A percentile compares a stretch with the other conserved stretches of the same genome.
Evolutionary conservation across 1,284 basidiomycete species (phyloP).

Genomic region (Boletellus deceptivus): DNA sequence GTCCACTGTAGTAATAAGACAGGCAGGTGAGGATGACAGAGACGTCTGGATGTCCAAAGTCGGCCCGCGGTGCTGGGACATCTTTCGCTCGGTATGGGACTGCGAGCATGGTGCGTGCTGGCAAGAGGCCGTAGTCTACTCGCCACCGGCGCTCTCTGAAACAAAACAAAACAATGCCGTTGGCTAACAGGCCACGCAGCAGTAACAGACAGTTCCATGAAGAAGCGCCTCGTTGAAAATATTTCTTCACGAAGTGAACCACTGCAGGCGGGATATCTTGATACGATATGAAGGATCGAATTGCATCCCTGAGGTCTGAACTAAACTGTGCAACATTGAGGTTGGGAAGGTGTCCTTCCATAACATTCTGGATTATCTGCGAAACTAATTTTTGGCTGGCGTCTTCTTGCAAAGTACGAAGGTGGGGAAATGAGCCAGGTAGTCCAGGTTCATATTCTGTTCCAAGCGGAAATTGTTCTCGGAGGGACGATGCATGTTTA

Average conservation of each 20-base stretch:
- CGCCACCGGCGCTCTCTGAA: conserved; percentile 35
- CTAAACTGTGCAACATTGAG: conserved; percentile 14
- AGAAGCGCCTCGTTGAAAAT: conserved; percentile 7
- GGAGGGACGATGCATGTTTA: conserved; percentile 7
- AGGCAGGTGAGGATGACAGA: too few relatives aligned
- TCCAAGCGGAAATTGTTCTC: conserved; percentile 13
- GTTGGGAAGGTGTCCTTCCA: conserved; percentile 17
- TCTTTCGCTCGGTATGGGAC: too few relatives aligned
- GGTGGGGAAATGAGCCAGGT: too few relatives aligned
- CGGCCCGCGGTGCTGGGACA: too few relatives aligned
- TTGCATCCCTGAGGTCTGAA: conserved; percentile 12
- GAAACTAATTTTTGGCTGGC: too few relatives aligned
- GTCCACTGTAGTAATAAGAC: conserved; percentile 41
- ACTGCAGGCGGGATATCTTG: conserved; percentile 17
- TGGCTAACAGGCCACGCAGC: conserved; percentile 41
- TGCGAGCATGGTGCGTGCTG: conserved; percentile 34
- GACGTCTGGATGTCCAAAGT: too few relatives aligned
- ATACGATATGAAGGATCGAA: conserved; percentile 22
- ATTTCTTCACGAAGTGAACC: conserved; percentile 9
- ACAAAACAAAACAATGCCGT: conserved; percentile 29
- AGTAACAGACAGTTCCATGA: conserved; percentile 39
- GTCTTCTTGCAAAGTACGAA: too few relatives aligned
- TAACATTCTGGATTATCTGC: too few relatives aligned
- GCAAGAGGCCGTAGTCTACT: conserved; percentile 51
- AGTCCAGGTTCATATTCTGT: too few relatives aligned